Percentiles rank a stretch among this genome's conserved stretches.
phyloP scores from a whole-genome alignment of 768 basidiomycete genomes.

The Lactarius psammicola region DNA sequence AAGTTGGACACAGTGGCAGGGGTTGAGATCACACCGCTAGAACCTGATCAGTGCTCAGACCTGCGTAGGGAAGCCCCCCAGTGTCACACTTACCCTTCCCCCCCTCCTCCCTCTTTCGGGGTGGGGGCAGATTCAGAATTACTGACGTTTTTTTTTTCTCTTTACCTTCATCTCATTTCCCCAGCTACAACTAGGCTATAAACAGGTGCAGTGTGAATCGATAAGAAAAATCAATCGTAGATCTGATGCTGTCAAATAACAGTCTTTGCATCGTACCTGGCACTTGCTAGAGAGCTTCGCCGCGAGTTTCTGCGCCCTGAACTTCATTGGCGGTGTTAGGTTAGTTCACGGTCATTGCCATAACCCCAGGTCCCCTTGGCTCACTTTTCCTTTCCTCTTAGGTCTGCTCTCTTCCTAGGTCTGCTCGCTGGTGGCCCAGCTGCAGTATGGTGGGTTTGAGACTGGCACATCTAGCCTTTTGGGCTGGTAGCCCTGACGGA shows the following conservation, averaged over 20 bases:
- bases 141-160: slow-evolving; percentile 49
- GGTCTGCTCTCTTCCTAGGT: slow-evolving; percentile 77
- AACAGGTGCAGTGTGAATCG: slow-evolving; percentile 51
- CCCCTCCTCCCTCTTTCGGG: slow-evolving; percentile 39
- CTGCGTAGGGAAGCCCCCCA: slow-evolving; percentile 98
- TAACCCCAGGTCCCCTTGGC: slow-evolving; percentile 8
- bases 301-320: slow-evolving; percentile 84
- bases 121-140: slow-evolving; percentile 39
- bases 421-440: slow-evolving; percentile 83
- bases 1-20: slow-evolving; percentile 42
- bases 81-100: slow-evolving; percentile 51
- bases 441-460: slow-evolving; percentile 64
- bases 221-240: background rate
- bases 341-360: slow-evolving; percentile 34
- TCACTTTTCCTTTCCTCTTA: slow-evolving; percentile 33
- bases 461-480: background rate
- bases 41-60: slow-evolving; percentile 98
- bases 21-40: slow-evolving; percentile 97
- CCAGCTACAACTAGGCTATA: slow-evolving; percentile 78
- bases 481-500: background rate
- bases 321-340: slow-evolving; percentile 88
- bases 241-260: slow-evolving; percentile 14
- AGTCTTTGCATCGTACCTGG: slow-evolving; percentile 90
- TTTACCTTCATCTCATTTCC: background rate
- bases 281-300: slow-evolving; percentile 80